Evolutionary conservation across 805 yeast genomes (phyloP).

Genomic region (Myxozyma melibiosi): DNA sequence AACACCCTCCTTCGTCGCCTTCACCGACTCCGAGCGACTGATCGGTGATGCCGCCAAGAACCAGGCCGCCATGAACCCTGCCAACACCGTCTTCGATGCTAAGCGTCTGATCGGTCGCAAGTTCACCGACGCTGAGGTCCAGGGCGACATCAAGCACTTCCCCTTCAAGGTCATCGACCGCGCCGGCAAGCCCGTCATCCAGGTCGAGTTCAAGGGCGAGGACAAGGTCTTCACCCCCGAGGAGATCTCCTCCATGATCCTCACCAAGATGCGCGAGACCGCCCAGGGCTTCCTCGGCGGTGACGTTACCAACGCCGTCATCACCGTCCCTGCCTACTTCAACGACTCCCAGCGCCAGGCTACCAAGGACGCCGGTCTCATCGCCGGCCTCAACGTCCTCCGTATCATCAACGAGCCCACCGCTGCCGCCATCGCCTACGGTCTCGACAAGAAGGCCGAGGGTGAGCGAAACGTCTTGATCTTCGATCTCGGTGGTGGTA

Average conservation of each 20-base stretch:
- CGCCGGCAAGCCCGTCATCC: constrained; percentile 82
- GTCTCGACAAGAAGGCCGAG: constrained; percentile 67
- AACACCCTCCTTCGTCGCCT: constrained; percentile 95
- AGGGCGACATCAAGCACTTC: constrained; percentile 79
- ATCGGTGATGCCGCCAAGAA: constrained; percentile 98
- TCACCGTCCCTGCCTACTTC: constrained; percentile 96
- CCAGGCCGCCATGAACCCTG: constrained; percentile 96
- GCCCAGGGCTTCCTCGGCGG: constrained; percentile 90
- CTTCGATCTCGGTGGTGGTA: constrained; percentile 98
- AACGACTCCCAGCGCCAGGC: constrained; percentile 98
- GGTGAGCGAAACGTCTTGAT: constrained; percentile 86
- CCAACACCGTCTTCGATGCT: constrained; percentile 92
- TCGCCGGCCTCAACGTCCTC: constrained; percentile 92
- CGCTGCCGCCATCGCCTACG: constrained; percentile 99
- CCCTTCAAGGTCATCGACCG: constrained; percentile 80
- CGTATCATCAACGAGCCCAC: constrained; percentile 97
- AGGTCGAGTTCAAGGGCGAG: constrained; percentile 88
- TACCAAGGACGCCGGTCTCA: constrained; percentile 95
- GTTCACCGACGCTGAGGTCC: constrained; percentile 76
- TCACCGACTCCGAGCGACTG: constrained; percentile 91
- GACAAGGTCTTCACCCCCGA: constrained; percentile 86
- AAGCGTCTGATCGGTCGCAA: constrained; percentile 91
- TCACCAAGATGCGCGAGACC: constrained; percentile 88
- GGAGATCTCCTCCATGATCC: constrained; percentile 91
- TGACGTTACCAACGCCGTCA: constrained; percentile 85